Conservation (phyloP, 2,329 filamentous ascomycete genomes). For the Knufia petricola region DNA sequence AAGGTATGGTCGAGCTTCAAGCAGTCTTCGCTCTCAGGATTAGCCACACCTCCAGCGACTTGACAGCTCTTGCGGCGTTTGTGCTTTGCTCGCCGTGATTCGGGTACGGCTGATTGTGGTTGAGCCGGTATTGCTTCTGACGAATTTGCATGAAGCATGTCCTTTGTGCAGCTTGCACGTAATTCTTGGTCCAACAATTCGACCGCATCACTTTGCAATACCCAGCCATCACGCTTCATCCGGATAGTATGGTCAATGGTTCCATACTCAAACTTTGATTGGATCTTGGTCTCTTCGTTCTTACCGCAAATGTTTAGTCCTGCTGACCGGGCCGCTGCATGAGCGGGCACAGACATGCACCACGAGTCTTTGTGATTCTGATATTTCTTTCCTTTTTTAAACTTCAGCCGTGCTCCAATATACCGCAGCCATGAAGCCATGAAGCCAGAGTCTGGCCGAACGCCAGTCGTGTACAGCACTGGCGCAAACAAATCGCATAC, state of each 20-base stretch:
- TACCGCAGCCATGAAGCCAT: conserved; percentile 23
- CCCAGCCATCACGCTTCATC: conserved; percentile 22
- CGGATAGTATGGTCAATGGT: conserved; percentile 18
- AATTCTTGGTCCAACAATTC: neutral
- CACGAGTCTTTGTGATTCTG: conserved; percentile 21
- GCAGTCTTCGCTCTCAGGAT: neutral
- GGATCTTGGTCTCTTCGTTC: conserved; percentile 5
- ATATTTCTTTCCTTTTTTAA: conserved; percentile 22
- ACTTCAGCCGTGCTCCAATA: conserved; percentile 24
- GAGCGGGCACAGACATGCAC: conserved; percentile 23
- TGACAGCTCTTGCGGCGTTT: conserved; percentile 4
- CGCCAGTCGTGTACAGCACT: conserved; percentile 23
- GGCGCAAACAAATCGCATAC: conserved; percentile 18
- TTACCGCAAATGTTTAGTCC: conserved; percentile 19
- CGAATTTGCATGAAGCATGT: neutral
- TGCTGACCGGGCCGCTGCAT: conserved; percentile 23
- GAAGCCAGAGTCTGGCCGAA: conserved; percentile 22
- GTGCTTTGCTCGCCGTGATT: neutral
- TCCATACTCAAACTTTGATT: conserved; percentile 11
- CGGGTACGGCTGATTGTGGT: neutral
- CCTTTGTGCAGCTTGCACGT: neutral
- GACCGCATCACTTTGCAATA: conserved; percentile 12
- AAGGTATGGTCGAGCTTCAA: conserved; percentile 2
- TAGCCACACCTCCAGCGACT: neutral
- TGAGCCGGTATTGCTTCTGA: neutral